Percentiles rank a stretch among this genome's conserved stretches.
phyloP scores from a whole-genome alignment of 1,284 basidiomycete species.

The Ganoderma meredithae region DNA sequence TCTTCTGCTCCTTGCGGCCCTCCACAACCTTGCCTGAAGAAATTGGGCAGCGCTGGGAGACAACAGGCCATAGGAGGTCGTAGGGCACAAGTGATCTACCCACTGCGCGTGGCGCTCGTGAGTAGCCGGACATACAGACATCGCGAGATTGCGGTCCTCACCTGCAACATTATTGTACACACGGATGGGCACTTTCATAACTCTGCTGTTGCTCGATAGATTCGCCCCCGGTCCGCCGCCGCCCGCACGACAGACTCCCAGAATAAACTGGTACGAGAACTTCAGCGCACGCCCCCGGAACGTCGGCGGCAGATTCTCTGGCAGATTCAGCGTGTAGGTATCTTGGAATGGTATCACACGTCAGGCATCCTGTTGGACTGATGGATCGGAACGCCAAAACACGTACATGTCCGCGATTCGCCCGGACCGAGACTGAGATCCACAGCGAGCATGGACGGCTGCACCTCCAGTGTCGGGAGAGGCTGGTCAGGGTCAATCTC shows the following conservation, averaged over 20 bases:
- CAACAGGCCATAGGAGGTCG: slow-evolving; percentile 75
- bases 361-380: slow-evolving; percentile 8
- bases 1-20: slow-evolving; percentile 23
- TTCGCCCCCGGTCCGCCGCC: slow-evolving; percentile 40
- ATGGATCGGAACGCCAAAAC: slow-evolving; percentile 5
- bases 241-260: slow-evolving; percentile 83
- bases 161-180: slow-evolving; percentile 86
- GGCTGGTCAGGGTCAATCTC: slow-evolving; percentile 69
- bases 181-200: slow-evolving; percentile 90
- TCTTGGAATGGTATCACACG: slow-evolving; percentile 54
- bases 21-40: slow-evolving; percentile 33
- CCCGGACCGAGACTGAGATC: slow-evolving; percentile 82
- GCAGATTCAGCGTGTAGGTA: slow-evolving; percentile 79
- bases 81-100: slow-evolving; percentile 61
- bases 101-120: slow-evolving; percentile 48
- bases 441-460: slow-evolving; percentile 85
- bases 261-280: slow-evolving; percentile 89
- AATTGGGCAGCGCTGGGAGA: slow-evolving; percentile 24
- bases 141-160: slow-evolving; percentile 46
- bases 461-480: slow-evolving; percentile 83
- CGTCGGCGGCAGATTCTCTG: slow-evolving; percentile 87
- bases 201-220: slow-evolving; percentile 63
- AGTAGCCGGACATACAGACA: slow-evolving; percentile 11
- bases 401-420: slow-evolving; percentile 81
- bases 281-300: slow-evolving; percentile 85